Evolutionary conservation across 441 rosid species (phyloP), one percentile per base, ranked within the genome.

Genomic region (Populus trichocarpa): DNA sequence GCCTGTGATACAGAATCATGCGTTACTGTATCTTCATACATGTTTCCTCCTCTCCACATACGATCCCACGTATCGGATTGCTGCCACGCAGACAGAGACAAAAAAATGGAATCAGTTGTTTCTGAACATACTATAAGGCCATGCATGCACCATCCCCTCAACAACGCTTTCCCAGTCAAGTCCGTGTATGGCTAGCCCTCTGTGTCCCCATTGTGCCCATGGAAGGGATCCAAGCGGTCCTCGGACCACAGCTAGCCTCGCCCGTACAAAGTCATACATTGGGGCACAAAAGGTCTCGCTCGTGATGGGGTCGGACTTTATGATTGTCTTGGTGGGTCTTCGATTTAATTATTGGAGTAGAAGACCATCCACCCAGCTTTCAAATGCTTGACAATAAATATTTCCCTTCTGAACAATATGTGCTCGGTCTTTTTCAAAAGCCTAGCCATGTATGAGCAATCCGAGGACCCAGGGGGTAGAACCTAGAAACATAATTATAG

Each of bases 21-120:
- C 2, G 7, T 26, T 30, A 30, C 32, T 18, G 53, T 72, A 20
- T 33, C 25, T 35, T 72, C 20, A 3, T 46, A 3, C 25, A 20
- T 30, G 26, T 8, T 26, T 69, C 75, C 73, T 33, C 72, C 32
- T 42, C 6, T 73, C 32, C 32, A 30, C 32, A 3, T 30, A 30
- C 32, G 32, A 30, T 3, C 32, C 78, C 80, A 75, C 70, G 66
- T 22, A 71, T 67, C 74, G 26, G 59, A 57, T 23, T 36, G 83
- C 78, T 78, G 85, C 82, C 71, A 70, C 69, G 26, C 38, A 32
- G 68, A 73, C 73, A 69, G 36, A 68, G 83, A 82, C 25, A 25
- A 70, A 57, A n/a, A 40, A 76, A 33, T 69, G 32, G 66, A 23
- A 5, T 28, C 32, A 69, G 70, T 67, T 28, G 30, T 30, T 50